phyloP scores from a whole-genome alignment of 2,329 filamentous ascomycete genomes.

The Ophiostoma sp. region DNA sequence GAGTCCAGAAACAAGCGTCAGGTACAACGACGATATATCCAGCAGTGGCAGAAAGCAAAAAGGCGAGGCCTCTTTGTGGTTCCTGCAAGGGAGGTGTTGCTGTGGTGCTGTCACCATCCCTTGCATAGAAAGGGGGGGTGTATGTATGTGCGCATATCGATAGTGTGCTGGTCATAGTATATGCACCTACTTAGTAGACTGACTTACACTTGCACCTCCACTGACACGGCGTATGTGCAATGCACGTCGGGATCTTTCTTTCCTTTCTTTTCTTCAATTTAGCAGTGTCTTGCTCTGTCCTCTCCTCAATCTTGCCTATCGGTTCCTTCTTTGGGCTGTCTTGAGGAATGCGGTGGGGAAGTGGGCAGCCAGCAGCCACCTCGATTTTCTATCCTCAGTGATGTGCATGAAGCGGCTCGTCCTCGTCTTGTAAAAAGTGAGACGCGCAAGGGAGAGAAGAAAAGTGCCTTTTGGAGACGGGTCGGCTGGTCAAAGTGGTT shows the following conservation, averaged over 20 bases:
- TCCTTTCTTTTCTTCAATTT: background rate
- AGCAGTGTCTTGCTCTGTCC: background rate
- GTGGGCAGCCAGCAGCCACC: background rate
- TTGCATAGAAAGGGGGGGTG: background rate
- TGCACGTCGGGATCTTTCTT: background rate
- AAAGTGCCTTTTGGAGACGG: background rate
- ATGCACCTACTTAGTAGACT: background rate
- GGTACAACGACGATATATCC: background rate
- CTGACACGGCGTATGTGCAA: background rate
- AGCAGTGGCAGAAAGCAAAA: background rate
- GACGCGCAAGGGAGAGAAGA: background rate
- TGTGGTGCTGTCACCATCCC: background rate
- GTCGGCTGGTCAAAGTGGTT: background rate
- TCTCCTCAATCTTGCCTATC: background rate
- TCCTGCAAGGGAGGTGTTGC: slow-evolving; percentile 1
- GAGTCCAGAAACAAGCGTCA: background rate
- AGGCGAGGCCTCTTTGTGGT: background rate
- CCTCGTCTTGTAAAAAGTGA: slow-evolving; percentile 4
- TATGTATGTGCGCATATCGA: background rate
- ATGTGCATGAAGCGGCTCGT: background rate
- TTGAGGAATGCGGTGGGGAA: slow-evolving; percentile 11
- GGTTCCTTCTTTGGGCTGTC: background rate
- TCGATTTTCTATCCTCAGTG: background rate
- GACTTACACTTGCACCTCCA: background rate
- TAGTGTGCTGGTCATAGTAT: background rate